Evolutionary conservation across 768 basidiomycete species (phyloP), one percentile per base, ranked within the genome.

Genomic region (Roridomyces roridus): DNA sequence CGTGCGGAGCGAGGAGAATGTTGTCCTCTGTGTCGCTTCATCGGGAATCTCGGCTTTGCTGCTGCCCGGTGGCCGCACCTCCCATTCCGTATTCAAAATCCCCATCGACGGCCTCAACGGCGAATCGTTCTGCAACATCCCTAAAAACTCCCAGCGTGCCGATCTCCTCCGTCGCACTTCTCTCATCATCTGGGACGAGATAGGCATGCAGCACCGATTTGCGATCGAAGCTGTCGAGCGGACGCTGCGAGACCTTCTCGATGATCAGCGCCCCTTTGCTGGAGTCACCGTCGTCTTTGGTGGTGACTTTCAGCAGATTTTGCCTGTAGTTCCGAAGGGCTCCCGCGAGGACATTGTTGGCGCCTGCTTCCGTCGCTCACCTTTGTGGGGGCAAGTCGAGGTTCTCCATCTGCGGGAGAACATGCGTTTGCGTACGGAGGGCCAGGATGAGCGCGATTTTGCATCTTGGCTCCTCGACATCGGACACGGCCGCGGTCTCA

Each of bases 81-180:
- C 55, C 11, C 47, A 57, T 35, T 56, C 54, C 14, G 39, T 56
- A 10, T 56, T 57, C 55, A 50, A 57, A 37, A 50, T 49, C n/a
- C 55, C 42, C 2, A 57, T 54, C 6, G 52, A 54, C 3, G 44
- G 52, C n/a, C 28, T 54, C 4, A 45, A 10, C 5, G 52, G 37
- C 29, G 47, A 43, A 31, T 50, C 47, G 4, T 26, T 39, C 23
- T 50, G 55, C 43, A 1, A 10, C 14, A 57, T 57, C 34, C 39
- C 43, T 0, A 57, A 57, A 35, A 41, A 57, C n/a, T 51, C 48
- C 42, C 24, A 20, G 15, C 48, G 55, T 14, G 55, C 55, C 20
- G 55, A 23, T 5, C 40, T 56, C 1, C 42, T 56, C 44, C 44
- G 48, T 5, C 31, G 29, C 6, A 24, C 25, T 5, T 7, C 4